Percentiles rank a stretch among this genome's conserved stretches.
Evolutionary conservation across 2,329 filamentous ascomycete species (phyloP).

Genomic region (Fusarium guadeloupense): DNA sequence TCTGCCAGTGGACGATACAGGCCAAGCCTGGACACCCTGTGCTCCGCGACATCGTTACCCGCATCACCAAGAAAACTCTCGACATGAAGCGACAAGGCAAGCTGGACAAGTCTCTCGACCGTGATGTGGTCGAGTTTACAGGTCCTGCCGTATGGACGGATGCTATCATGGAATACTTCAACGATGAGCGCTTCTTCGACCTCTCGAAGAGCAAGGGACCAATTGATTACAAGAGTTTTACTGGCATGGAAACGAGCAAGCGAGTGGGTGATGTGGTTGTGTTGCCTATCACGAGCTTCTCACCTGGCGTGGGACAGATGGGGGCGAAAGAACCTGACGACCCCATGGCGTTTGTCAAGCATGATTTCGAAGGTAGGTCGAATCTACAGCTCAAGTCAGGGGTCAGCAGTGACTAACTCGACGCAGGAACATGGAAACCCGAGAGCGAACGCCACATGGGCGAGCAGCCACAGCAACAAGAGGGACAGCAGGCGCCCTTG

Average conservation of each 20-base stretch:
- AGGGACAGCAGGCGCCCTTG: slow-evolving; percentile 34
- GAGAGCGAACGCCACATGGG: slow-evolving; percentile 77
- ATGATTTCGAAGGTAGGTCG: slow-evolving; percentile 87
- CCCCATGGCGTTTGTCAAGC: slow-evolving; percentile 96
- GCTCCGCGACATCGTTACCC: slow-evolving; percentile 84
- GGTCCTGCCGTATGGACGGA: slow-evolving; percentile 97
- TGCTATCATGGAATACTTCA: slow-evolving; percentile 90
- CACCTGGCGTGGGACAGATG: slow-evolving; percentile 93
- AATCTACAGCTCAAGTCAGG: neutral
- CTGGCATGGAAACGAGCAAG: slow-evolving; percentile 82
- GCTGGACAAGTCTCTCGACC: slow-evolving; percentile 68
- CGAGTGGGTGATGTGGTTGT: slow-evolving; percentile 94
- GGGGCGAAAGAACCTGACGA: slow-evolving; percentile 87
- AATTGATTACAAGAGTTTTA: slow-evolving; percentile 89
- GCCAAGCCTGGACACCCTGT: slow-evolving; percentile 93
- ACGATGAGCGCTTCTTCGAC: slow-evolving; percentile 88
- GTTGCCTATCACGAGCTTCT: slow-evolving; percentile 96
- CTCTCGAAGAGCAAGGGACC: slow-evolving; percentile 74
- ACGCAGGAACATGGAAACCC: slow-evolving; percentile 77
- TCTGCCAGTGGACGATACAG: slow-evolving; percentile 99
- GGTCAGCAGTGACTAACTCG: neutral
- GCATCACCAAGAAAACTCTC: slow-evolving; percentile 85
- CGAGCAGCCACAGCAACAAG: slow-evolving; percentile 46
- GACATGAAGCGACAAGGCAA: slow-evolving; percentile 73
- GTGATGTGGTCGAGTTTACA: slow-evolving; percentile 90